Percentiles rank a stretch among this genome's conserved stretches.
Evolutionary conservation across 805 yeast genomes (phyloP).

Genomic region (Pichia paraexigua): DNA sequence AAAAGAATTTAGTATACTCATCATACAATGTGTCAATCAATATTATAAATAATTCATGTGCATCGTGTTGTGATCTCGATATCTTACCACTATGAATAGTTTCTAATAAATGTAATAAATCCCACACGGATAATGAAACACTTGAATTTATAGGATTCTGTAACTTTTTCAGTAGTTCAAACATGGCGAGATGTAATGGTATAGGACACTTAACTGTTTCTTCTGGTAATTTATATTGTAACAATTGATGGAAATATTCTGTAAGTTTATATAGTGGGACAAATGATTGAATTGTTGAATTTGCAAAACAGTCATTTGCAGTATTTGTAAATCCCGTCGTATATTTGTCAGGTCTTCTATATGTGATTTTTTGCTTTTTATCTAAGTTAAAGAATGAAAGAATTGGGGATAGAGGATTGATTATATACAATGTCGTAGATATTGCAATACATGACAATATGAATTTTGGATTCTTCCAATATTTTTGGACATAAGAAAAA

Average conservation of each 20-base stretch:
- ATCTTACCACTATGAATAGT: slow-evolving; percentile 62
- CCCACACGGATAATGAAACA: slow-evolving; percentile 66
- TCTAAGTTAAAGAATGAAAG: neutral
- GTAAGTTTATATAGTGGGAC: slow-evolving; percentile 54
- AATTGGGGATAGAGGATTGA: neutral
- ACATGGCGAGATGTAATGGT: slow-evolving; percentile 51
- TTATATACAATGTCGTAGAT: neutral
- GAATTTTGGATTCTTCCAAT: slow-evolving; percentile 1
- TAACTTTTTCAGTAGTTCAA: slow-evolving; percentile 43
- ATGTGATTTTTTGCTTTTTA: neutral
- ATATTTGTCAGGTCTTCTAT: slow-evolving; percentile 54
- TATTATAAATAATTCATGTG: slow-evolving; percentile 83
- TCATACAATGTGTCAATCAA: slow-evolving; percentile 68
- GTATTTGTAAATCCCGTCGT: slow-evolving; percentile 80
- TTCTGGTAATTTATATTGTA: neutral
- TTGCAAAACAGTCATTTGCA: slow-evolving; percentile 89
- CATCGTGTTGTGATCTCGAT: slow-evolving; percentile 84
- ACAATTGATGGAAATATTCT: slow-evolving; percentile 40
- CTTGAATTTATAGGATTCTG: slow-evolving; percentile 53
- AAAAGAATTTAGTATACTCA: slow-evolving; percentile 37
- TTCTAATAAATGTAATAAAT: slow-evolving; percentile 67
- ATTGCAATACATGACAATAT: neutral
- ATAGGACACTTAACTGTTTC: slow-evolving; percentile 28
- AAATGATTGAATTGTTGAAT: slow-evolving; percentile 76
- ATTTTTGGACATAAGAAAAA: neutral